Base-by-base conservation (phyloP, 2,329 filamentous ascomycete genomes). In the Xylariaceae sp. region DNA sequence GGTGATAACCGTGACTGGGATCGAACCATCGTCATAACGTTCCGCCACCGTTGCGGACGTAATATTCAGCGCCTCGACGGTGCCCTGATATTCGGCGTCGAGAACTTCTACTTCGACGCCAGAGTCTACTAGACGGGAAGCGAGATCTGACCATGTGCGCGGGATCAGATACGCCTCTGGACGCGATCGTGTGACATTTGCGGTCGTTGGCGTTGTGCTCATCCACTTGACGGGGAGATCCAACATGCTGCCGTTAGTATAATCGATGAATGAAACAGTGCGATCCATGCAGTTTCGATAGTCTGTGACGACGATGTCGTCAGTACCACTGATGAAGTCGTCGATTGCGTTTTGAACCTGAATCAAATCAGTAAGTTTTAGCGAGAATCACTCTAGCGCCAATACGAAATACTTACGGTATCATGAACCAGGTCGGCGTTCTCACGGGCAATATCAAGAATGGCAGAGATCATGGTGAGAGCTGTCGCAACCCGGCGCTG, bases 241-340 rank as follows among this genome's bases (percentile, higher is more conserved):
- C 0, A 63, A 58, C 4, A 70, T 23, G 35, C 58, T 62, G 11
- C 68, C 68, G 15, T 63, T 58, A 53, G 57, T 62, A 13, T 62
- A 57, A 51, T 70, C 65, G 37, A 69, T 61, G 56, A 69, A 66
- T 37, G 64, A 63, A 51, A 70, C 61, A 23, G 58, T 65, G 41
- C 68, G 68, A n/a, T 47, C 63, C 13, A 49, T 60, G 2, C 47
- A 60, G 17, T 64, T 64, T 1, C 51, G 61, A 47, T 61, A 66
- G 61, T 70, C 68, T 0, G 68, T 69, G 23, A 70, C 53, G 10
- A 69, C 57, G 35, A 69, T 70, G n/a, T 67, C 64, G 23, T 68
- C 66, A 13, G 61, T 17, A 39, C 64, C 66, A 6, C 44, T 11
- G 53, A 67, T 65, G 53, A 69, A 70, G 3, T 65, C 59, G 3